These are phyloP conservation scores for Phytophthora cactorum DNA, from an alignment of 352 stramenopile species.

Conservation along the genomic window DNA sequence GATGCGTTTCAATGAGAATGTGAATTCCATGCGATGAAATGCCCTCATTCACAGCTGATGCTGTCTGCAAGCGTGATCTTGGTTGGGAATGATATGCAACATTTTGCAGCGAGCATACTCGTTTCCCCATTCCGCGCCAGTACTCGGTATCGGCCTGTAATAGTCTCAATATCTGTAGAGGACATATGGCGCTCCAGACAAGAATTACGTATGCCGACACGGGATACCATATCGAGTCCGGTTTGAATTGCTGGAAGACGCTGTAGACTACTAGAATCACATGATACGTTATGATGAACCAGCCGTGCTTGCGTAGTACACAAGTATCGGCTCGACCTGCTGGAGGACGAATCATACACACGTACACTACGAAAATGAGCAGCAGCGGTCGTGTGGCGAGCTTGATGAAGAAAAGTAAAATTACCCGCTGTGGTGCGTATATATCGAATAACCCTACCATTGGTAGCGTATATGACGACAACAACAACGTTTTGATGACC, in stretches of 20 bases:
- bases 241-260: slow-evolving; percentile 10
- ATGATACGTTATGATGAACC: slow-evolving; percentile 36
- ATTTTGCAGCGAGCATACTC: slow-evolving; percentile 34
- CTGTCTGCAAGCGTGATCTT: slow-evolving; percentile 8
- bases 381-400: slow-evolving; percentile 22
- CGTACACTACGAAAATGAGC: slow-evolving; percentile 31
- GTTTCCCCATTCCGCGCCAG: slow-evolving; percentile 44
- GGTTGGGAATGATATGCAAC: not conserved
- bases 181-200: slow-evolving; percentile 37
- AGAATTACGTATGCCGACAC: slow-evolving; percentile 22
- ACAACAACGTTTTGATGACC: slow-evolving; percentile 35
- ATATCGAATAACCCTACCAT: slow-evolving; percentile 28
- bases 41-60: slow-evolving; percentile 29
- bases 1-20: slow-evolving; percentile 64
- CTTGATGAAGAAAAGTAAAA: slow-evolving; percentile 28
- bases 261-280: slow-evolving; percentile 25
- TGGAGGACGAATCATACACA: slow-evolving; percentile 32
- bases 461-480: slow-evolving; percentile 50
- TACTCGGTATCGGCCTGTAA: slow-evolving; percentile 52
- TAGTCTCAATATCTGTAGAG: slow-evolving; percentile 48
- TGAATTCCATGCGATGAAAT: slow-evolving; percentile 55
- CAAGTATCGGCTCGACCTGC: slow-evolving; percentile 25
- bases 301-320: slow-evolving; percentile 36
- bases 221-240: slow-evolving; percentile 14
- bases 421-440: not conserved